Percentiles rank a stretch among this genome's conserved stretches.
These are phyloP conservation scores for Emergomyces orientalis DNA, from an alignment of 2,329 filamentous ascomycete genomes.

Conservation along the genomic window DNA sequence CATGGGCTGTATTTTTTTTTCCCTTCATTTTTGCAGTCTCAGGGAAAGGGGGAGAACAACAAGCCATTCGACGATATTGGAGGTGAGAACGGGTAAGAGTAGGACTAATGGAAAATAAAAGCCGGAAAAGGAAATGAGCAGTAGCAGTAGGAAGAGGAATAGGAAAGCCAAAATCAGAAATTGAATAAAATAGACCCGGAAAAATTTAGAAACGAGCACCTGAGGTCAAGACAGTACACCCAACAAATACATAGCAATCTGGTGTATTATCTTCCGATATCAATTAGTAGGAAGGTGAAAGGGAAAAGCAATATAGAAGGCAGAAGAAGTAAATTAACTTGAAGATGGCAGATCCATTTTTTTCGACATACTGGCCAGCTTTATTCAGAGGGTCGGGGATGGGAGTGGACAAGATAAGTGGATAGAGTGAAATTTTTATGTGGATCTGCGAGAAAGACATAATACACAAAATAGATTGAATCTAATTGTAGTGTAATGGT, in stretches of 20 bases:
- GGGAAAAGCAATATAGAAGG: not conserved
- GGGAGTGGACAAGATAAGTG: not conserved
- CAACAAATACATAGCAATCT: not conserved
- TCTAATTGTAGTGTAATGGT: not conserved
- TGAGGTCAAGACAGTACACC: not conserved
- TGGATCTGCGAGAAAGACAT: not conserved
- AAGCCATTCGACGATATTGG: too few species aligned
- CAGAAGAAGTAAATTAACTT: not conserved
- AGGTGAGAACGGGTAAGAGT: too few species aligned
- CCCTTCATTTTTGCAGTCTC: too few species aligned
- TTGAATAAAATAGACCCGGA: not conserved
- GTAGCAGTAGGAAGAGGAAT: not conserved
- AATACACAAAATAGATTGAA: not conserved
- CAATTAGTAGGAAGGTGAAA: not conserved
- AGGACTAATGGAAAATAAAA: too few species aligned
- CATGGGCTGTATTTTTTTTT: not conserved
- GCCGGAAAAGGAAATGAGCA: not conserved
- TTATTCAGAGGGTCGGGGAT: too few species aligned
- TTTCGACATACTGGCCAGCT: too few species aligned
- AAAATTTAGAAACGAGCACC: not conserved
- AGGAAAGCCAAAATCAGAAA: not conserved
- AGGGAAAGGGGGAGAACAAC: too few species aligned
- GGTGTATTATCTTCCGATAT: not conserved
- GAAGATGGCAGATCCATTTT: too few species aligned
- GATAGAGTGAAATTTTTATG: not conserved